Evolutionary conservation across 1,139 yeast genomes (phyloP).

Genomic region (Zygoascus hellenicus): DNA sequence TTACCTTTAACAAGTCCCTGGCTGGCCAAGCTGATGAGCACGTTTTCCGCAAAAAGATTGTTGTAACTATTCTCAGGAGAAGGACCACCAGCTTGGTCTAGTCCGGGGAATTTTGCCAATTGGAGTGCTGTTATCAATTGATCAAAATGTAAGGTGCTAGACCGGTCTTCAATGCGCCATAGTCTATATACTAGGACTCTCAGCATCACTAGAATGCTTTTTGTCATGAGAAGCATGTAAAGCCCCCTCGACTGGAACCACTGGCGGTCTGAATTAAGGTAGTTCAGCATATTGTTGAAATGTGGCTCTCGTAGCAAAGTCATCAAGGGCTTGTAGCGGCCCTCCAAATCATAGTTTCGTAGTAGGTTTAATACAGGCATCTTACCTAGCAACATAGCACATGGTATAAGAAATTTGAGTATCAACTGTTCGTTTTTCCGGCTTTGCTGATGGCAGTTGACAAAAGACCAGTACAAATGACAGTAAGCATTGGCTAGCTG

Average conservation of each 20-base stretch:
- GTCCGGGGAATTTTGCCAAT: slow-evolving; percentile 10
- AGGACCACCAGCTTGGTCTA: not conserved
- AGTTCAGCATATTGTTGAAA: slow-evolving; percentile 23
- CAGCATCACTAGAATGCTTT: slow-evolving; percentile 14
- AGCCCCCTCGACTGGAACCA: slow-evolving; percentile 8
- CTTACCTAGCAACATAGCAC: slow-evolving; percentile 34
- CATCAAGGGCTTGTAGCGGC: slow-evolving; percentile 29
- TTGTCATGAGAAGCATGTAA: slow-evolving; percentile 10
- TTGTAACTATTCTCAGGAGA: slow-evolving; percentile 12
- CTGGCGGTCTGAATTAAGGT: slow-evolving; percentile 19
- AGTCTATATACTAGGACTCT: slow-evolving; percentile 24
- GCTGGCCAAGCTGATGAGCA: slow-evolving; percentile 33
- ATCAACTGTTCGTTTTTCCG: slow-evolving; percentile 37
- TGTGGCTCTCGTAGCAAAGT: slow-evolving; percentile 27
- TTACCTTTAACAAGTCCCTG: slow-evolving; percentile 36
- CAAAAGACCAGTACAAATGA: slow-evolving; percentile 61
- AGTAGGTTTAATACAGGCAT: slow-evolving; percentile 29
- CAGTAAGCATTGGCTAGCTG: slow-evolving; percentile 50
- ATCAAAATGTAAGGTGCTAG: slow-evolving; percentile 14
- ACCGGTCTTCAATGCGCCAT: slow-evolving; percentile 16
- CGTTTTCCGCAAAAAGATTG: slow-evolving; percentile 30
- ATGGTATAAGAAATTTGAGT: slow-evolving; percentile 53
- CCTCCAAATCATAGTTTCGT: slow-evolving; percentile 21
- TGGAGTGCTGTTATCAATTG: slow-evolving; percentile 20
- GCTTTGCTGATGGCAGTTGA: slow-evolving; percentile 37